Evolutionary conservation across 2,329 filamentous ascomycete species (phyloP).

Genomic region (Orbilia javanica): DNA sequence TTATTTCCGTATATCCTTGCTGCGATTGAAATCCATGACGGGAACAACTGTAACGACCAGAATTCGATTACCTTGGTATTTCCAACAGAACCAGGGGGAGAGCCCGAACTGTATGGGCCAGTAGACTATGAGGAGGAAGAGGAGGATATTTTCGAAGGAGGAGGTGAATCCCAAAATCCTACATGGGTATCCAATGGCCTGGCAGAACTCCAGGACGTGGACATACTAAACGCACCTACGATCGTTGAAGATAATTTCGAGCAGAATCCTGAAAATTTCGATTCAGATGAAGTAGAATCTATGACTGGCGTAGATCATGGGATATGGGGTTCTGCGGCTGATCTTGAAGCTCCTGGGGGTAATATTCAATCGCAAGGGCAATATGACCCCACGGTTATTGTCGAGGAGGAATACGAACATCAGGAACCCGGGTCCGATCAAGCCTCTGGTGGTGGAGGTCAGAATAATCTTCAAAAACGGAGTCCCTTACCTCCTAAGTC

Average conservation of each 20-base stretch:
- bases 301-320: not conserved
- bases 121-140: not conserved
- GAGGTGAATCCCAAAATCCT: not conserved
- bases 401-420: conserved; percentile 1
- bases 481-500: not conserved
- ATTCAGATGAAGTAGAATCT: not conserved
- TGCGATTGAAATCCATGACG: conserved; percentile 23
- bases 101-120: not conserved
- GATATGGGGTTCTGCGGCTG: not conserved
- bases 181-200: not conserved
- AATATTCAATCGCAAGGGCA: not conserved
- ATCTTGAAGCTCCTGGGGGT: not conserved
- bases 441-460: no score
- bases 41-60: conserved; percentile 29
- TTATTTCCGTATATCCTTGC: conserved; percentile 13
- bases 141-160: not conserved
- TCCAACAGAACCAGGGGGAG: not conserved
- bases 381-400: not conserved
- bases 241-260: conserved; percentile 12
- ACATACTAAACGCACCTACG: conserved; percentile 23
- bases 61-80: conserved; percentile 20
- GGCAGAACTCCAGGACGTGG: not conserved
- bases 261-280: not conserved
- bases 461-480: conserved; percentile 11
- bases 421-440: not conserved